These are phyloP conservation scores for Ordospora pajunii DNA, from an alignment of 371 early-diverging fungal genomes.

Conservation along the genomic window DNA sequence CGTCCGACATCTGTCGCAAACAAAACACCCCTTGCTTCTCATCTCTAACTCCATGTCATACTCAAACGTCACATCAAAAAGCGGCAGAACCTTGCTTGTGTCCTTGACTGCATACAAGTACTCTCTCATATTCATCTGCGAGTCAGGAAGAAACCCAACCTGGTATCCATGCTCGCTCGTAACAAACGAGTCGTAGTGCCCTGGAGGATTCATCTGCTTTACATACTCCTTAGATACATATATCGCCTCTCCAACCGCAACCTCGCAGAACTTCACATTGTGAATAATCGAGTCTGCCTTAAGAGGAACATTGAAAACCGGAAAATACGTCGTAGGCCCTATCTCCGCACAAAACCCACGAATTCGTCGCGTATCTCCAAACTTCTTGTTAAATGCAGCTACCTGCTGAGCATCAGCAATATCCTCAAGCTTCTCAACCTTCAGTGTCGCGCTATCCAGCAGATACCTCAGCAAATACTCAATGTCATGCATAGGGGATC, in stretches of 20 bases:
- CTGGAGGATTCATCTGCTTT: constrained; percentile 46
- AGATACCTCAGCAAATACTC: constrained; percentile 57
- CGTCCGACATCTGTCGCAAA: constrained; percentile 57
- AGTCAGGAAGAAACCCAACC: neutral
- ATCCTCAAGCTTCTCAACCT: constrained; percentile 41
- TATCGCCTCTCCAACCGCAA: constrained; percentile 58
- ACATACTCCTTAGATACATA: constrained; percentile 56
- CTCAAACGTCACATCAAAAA: constrained; percentile 59
- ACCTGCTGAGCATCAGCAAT: constrained; percentile 22
- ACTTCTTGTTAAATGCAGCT: constrained; percentile 47
- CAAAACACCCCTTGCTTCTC: constrained; percentile 33
- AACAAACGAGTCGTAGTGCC: constrained; percentile 54
- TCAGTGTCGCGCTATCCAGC: constrained; percentile 49
- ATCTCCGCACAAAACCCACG: constrained; percentile 42
- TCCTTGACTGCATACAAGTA: constrained; percentile 59
- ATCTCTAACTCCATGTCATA: constrained; percentile 59
- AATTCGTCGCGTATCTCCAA: constrained; percentile 45
- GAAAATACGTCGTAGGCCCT: constrained; percentile 25
- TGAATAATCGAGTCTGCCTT: constrained; percentile 40
- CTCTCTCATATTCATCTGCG: constrained; percentile 16
- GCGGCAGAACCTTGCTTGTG: constrained; percentile 42
- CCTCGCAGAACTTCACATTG: constrained; percentile 57
- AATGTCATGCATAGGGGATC: constrained; percentile 49
- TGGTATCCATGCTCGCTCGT: constrained; percentile 9
- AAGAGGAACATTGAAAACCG: constrained; percentile 55